phyloP scores from a whole-genome alignment of 805 yeast genomes.

The Brettanomyces nanus region DNA sequence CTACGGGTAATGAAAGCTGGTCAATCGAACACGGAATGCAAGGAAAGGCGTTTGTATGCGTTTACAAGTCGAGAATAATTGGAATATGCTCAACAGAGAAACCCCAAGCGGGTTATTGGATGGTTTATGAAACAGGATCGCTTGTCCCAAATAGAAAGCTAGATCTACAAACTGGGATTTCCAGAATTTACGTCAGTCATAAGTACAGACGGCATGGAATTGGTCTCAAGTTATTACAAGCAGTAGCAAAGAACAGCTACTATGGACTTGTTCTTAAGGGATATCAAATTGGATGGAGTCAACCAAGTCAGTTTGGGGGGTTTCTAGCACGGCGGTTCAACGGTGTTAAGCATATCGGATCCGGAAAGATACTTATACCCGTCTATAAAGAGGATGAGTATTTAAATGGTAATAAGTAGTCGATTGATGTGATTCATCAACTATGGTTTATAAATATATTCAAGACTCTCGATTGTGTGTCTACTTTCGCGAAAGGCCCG shows the following conservation, averaged over 20 bases:
- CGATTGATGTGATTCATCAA: no score
- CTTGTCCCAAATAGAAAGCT: slow-evolving; percentile 40
- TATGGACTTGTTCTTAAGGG: slow-evolving; percentile 38
- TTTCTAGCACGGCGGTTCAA: slow-evolving; percentile 45
- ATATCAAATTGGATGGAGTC: slow-evolving; percentile 53
- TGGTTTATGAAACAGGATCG: slow-evolving; percentile 42
- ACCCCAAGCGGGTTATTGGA: slow-evolving; percentile 45
- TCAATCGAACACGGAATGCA: neutral
- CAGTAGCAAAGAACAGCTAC: slow-evolving; percentile 34
- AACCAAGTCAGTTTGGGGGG: slow-evolving; percentile 57
- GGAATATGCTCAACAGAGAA: slow-evolving; percentile 51
- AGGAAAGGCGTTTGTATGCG: slow-evolving; percentile 44
- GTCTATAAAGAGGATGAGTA: slow-evolving; percentile 26
- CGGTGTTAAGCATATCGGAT: slow-evolving; percentile 38
- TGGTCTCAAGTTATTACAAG: slow-evolving; percentile 35
- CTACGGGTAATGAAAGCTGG: slow-evolving; percentile 17
- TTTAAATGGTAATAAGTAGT: no score
- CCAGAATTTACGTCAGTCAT: slow-evolving; percentile 36
- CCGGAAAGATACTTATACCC: slow-evolving; percentile 40
- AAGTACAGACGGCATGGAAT: slow-evolving; percentile 40
- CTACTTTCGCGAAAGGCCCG: no score
- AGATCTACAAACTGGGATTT: slow-evolving; percentile 33
- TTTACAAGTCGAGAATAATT: slow-evolving; percentile 31
- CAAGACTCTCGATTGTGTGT: no score
- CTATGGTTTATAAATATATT: no score